Conservation (phyloP, 2,329 filamentous ascomycete genomes). For the Tolypocladium ophioglossoides region DNA sequence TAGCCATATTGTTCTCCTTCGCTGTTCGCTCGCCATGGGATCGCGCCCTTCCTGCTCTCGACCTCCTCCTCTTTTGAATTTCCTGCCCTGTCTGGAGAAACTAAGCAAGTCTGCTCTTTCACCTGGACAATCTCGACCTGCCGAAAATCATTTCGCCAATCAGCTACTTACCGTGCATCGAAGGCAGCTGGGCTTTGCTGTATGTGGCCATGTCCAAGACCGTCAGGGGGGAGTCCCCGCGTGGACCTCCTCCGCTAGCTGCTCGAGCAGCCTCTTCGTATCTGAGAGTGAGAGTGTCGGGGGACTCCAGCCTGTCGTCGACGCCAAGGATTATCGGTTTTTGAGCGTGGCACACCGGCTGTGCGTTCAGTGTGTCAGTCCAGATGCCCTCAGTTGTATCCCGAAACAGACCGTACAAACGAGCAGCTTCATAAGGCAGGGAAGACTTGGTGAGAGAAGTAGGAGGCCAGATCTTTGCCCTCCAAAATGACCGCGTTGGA, state of each 20-base stretch:
- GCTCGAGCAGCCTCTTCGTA: constrained; percentile 46
- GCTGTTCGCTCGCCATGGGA: not conserved
- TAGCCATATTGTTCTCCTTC: not conserved
- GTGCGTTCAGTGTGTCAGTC: constrained; percentile 13
- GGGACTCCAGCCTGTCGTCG: constrained; percentile 47
- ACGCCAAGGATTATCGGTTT: constrained; percentile 43
- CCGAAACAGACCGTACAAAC: constrained; percentile 7
- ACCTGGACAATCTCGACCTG: not conserved
- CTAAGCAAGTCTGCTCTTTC: not conserved
- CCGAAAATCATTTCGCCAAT: not conserved
- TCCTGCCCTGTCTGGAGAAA: not conserved
- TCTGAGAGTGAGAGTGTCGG: constrained; percentile 43
- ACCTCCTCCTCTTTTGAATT: not conserved
- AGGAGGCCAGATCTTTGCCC: not conserved
- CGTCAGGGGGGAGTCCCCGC: constrained; percentile 43
- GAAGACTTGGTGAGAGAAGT: not conserved
- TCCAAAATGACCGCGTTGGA: constrained; percentile 9
- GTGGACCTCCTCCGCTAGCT: constrained; percentile 41
- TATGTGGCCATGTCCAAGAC: constrained; percentile 36
- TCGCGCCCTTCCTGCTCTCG: not conserved
- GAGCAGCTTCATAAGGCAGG: constrained; percentile 2
- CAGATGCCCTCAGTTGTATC: constrained; percentile 4
- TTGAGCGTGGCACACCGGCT: constrained; percentile 44
- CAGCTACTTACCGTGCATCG: constrained; percentile 67
- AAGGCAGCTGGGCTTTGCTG: constrained; percentile 68